Percentiles rank a stretch among this genome's conserved stretches.
phyloP scores from a whole-genome alignment of 495 filamentous ascomycete genomes.

The Friedmanniomyces simplex region DNA sequence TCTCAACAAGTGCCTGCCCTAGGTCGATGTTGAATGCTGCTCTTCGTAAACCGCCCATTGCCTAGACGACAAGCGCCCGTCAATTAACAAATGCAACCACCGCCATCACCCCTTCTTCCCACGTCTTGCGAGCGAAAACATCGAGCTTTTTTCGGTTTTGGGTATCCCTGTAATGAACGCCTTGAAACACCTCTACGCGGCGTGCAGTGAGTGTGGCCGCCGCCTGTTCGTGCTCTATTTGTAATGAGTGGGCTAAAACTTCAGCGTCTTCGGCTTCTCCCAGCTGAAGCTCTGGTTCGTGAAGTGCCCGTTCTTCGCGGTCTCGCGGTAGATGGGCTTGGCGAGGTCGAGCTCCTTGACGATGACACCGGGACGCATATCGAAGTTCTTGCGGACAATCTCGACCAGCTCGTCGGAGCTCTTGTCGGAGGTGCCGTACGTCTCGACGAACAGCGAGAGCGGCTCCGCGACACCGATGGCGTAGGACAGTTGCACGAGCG shows the following conservation, averaged over 20 bases:
- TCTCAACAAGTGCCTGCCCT: not conserved
- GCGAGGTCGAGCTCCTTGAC: conserved; percentile 92
- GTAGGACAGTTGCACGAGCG: conserved; percentile 94
- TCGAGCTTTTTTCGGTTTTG: not conserved
- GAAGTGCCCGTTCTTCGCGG: conserved; percentile 99
- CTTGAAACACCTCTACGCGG: not conserved
- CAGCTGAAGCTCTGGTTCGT: conserved; percentile 95
- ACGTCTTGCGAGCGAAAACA: no score
- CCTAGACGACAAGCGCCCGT: no score
- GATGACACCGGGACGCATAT: conserved; percentile 94
- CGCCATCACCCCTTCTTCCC: no score
- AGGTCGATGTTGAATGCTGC: conserved; percentile 11
- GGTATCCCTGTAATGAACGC: not conserved
- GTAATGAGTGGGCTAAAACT: conserved; percentile 64
- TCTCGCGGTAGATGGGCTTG: conserved; percentile 95
- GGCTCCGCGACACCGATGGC: conserved; percentile 98
- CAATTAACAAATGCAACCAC: not conserved
- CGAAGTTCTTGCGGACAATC: conserved; percentile 92
- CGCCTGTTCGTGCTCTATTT: not conserved
- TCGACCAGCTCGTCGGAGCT: conserved; percentile 72
- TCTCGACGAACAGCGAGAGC: conserved; percentile 79
- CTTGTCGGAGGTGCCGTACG: conserved; percentile 69
- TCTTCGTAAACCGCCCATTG: not conserved
- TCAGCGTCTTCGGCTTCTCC: conserved; percentile 95
- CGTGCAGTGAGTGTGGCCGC: not conserved